A percentile compares a stretch with the other conserved stretches of the same genome.
Evolutionary conservation across 495 filamentous ascomycete species (phyloP).

Genomic region (Penicillium chermesinum): DNA sequence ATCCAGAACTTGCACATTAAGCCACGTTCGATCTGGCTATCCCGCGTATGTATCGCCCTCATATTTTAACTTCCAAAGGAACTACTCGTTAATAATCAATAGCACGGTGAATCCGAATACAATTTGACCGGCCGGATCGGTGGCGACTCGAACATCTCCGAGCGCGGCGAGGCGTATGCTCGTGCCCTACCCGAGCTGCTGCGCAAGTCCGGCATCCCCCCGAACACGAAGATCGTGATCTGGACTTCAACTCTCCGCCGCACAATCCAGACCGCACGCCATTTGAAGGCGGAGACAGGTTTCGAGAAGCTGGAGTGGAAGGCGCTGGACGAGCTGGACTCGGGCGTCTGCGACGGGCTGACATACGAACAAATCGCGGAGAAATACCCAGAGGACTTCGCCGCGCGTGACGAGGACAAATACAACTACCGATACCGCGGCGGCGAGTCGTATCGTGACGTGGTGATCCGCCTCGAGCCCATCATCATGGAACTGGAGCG

Average conservation of each 20-base stretch:
- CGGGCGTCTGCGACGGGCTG: slow-evolving; percentile 91
- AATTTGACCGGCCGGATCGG: slow-evolving; percentile 87
- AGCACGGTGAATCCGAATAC: slow-evolving; percentile 92
- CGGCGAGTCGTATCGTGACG: slow-evolving; percentile 94
- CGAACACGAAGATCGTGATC: slow-evolving; percentile 77
- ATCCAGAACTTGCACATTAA: slow-evolving; percentile 98
- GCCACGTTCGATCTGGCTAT: slow-evolving; percentile 96
- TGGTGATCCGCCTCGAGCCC: slow-evolving; percentile 93
- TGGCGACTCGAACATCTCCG: slow-evolving; percentile 81
- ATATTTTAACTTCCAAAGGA: no score
- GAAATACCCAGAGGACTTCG: slow-evolving; percentile 88
- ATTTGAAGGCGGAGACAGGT: slow-evolving; percentile 56
- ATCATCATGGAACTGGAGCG: slow-evolving; percentile 99
- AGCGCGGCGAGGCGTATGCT: slow-evolving; percentile 84
- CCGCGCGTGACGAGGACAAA: slow-evolving; percentile 92
- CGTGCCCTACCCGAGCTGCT: slow-evolving; percentile 74
- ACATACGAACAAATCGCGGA: slow-evolving; percentile 92
- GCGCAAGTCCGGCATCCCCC: slow-evolving; percentile 67
- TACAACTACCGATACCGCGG: slow-evolving; percentile 98
- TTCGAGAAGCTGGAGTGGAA: slow-evolving; percentile 98
- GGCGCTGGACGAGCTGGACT: slow-evolving; percentile 94
- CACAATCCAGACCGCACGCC: slow-evolving; percentile 85
- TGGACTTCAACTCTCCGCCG: slow-evolving; percentile 96
- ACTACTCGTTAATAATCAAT: background rate
- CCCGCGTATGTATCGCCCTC: slow-evolving; percentile 61